phyloP scores from a whole-genome alignment of 345 rosid genomes.

The Gossypium sturtianum region DNA sequence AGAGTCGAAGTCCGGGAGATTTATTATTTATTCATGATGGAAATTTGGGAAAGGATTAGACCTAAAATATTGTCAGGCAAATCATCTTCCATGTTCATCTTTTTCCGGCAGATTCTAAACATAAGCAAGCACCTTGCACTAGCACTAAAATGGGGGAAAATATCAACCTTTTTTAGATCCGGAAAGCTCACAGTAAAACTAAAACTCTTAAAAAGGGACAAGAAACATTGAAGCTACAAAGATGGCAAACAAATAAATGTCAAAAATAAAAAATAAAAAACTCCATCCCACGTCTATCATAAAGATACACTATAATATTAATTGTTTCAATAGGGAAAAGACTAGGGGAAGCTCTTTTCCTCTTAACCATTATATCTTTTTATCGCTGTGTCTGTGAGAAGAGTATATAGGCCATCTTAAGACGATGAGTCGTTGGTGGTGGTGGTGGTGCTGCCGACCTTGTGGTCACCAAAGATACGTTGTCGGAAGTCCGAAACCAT shows the following conservation, averaged over 20 bases:
- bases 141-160: background rate
- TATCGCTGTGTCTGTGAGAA: background rate
- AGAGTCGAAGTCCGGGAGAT: too few relatives aligned
- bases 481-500: conserved; percentile 95
- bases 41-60: too few relatives aligned
- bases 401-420: conserved; percentile 19
- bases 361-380: conserved; percentile 3
- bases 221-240: conserved; percentile 12
- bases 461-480: conserved; percentile 88
- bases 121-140: background rate
- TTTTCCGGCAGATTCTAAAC: background rate
- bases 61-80: too few relatives aligned
- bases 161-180: background rate
- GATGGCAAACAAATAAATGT: conserved; percentile 3
- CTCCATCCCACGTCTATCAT: background rate
- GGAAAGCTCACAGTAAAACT: conserved; percentile 9
- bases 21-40: too few relatives aligned
- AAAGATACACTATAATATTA: background rate
- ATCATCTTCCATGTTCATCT: background rate
- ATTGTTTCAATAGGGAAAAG: conserved; percentile 1
- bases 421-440: conserved; percentile 26
- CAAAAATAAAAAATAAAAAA: background rate
- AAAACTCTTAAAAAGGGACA: background rate
- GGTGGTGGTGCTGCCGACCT: conserved; percentile 35
- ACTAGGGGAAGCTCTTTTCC: background rate